These are phyloP conservation scores for Ramularia endophylla DNA, from an alignment of 2,329 filamentous ascomycete species.

Conservation along the genomic window DNA sequence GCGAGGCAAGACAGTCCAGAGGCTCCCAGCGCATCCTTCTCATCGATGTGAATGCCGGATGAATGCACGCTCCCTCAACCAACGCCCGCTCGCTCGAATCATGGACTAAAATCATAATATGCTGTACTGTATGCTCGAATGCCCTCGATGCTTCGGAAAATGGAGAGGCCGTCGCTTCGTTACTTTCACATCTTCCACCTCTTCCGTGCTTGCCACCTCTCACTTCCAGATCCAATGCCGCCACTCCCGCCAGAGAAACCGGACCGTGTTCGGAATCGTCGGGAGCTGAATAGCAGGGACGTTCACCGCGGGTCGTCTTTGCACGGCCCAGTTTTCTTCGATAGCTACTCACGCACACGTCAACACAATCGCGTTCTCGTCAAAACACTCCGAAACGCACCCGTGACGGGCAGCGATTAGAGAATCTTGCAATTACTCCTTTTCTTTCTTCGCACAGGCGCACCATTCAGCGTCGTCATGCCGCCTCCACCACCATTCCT, in stretches of 20 bases:
- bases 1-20: not conserved
- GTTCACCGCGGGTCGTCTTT: too few relatives aligned
- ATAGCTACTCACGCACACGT: not conserved
- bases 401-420: slow-evolving; percentile 38
- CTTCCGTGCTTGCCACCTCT: slow-evolving; percentile 1
- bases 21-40: not conserved
- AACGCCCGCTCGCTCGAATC: too few relatives aligned
- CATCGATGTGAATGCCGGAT: too few relatives aligned
- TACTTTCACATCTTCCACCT: not conserved
- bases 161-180: slow-evolving; percentile 1
- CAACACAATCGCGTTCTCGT: slow-evolving; percentile 1
- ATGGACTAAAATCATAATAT: not conserved
- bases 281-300: slow-evolving; percentile 2
- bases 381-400: slow-evolving; percentile 1
- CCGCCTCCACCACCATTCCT: slow-evolving; percentile 34
- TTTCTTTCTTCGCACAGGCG: slow-evolving; percentile 62
- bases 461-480: slow-evolving; percentile 22
- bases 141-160: slow-evolving; percentile 5
- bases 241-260: slow-evolving; percentile 11
- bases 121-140: slow-evolving; percentile 6
- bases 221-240: slow-evolving; percentile 7
- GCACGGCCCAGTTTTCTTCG: slow-evolving; percentile 4
- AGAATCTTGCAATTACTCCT: slow-evolving; percentile 78
- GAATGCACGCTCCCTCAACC: too few relatives aligned
- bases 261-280: slow-evolving; percentile 9